Conservation (phyloP, 2,329 filamentous ascomycete species). For the Xylaria polymorpha region DNA sequence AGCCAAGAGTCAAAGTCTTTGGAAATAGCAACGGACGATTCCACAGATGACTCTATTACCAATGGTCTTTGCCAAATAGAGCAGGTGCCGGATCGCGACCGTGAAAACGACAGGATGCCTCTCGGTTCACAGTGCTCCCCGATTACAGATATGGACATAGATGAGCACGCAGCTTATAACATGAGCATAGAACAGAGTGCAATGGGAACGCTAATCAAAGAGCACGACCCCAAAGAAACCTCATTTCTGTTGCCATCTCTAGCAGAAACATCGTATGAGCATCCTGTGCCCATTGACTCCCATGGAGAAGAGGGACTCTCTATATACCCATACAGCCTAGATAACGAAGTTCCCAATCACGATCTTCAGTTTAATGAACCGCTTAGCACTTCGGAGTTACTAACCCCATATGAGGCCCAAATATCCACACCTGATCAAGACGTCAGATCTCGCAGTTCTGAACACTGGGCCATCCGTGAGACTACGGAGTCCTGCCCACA, state of each 20-base stretch:
- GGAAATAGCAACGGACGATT: neutral
- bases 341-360: neutral
- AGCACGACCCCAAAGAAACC: neutral
- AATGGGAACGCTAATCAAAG: neutral
- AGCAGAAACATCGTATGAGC: neutral
- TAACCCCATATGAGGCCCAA: neutral
- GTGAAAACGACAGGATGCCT: neutral
- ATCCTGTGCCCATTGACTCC: slow-evolving; percentile 10
- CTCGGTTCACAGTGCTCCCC: neutral
- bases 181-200: neutral
- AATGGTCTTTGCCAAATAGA: neutral
- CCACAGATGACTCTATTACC: neutral
- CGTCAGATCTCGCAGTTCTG: slow-evolving; percentile 1
- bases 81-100: neutral
- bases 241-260: neutral
- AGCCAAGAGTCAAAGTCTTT: neutral
- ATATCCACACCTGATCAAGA: neutral
- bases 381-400: slow-evolving; percentile 5
- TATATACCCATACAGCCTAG: neutral
- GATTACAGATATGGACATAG: neutral
- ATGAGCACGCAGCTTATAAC: neutral
- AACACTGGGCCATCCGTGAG: slow-evolving; percentile 1
- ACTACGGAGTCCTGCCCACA: slow-evolving; percentile 1
- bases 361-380: neutral
- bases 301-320: slow-evolving; percentile 9